Evolutionary conservation across 2,329 filamentous ascomycete species (phyloP), one percentile per base, ranked within the genome.

Genomic region (Ceratocystis diversiconidia): DNA sequence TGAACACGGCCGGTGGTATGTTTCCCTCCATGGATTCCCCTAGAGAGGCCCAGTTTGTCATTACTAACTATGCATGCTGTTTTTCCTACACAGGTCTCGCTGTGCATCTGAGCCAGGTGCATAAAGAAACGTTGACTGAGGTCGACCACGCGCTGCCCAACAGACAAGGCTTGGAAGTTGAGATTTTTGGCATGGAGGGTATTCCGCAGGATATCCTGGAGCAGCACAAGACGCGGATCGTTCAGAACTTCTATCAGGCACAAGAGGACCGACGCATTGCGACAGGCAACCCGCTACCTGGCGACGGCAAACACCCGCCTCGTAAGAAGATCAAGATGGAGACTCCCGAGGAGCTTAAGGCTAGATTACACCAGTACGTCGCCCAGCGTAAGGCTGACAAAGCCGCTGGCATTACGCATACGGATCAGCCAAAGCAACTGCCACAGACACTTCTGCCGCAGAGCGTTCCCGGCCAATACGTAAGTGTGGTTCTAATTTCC

Each of bases 121-220:
- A 99, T 79, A 99, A 99, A 76, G 92, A 96, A 75, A 89, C 86
- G 36, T 82, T 97, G 62, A 85, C 84, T 22, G 84, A 85, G 57
- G 91, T 99, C 72, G 92, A 96, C 71, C 96, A 97, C 80, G 91
- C 94, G 62, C 82, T 96, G 2, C 86, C 89, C 0, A 92, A 92
- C 72, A 86, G 94, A 69, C 85, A 90, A 69, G 87, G 88, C 67
- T 84, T 95, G 68, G 90, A 95, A 68, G 85, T 95, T 68, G 94
- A 99, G 76, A 96, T 99, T 72, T 99, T 97, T 74, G 94, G 92
- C 72, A 96, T 96, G 89, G 91, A 96, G 75, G 94, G 94, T 72
- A 90, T 97, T 46, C 94, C 94, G 2, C 87, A 90, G 67, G 90
- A 96, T 66, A 83, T 95, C 68, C 78, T 90, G 66, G 83, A 90